Base-by-base conservation (phyloP, 768 basidiomycete genomes). In the Polyporus arcularius region DNA sequence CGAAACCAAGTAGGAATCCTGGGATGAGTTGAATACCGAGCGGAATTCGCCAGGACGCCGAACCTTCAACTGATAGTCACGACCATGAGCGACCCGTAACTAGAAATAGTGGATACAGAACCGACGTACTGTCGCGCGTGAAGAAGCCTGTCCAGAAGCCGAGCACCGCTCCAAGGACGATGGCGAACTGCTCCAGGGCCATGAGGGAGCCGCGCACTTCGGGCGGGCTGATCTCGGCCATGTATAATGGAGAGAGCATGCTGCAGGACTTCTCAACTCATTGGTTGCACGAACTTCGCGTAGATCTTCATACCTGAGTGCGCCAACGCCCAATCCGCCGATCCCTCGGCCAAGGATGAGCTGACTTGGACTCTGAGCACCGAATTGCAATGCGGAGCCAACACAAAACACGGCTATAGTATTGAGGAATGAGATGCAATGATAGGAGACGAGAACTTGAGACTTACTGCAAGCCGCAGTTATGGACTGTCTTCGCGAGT, bases 91-190 rank as follows among this genome's bases (percentile, higher is more conserved):
- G 46, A 39, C 54, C 11, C 31, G 46, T 48, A 57, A 50, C 18
- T 45, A 16, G 30, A 1, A 18, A 26, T 21, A 26, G 28, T 45
- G 26, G 52, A 48, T 18, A n/a, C 42, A 40, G 42, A 57, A 30
- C 35, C 38, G 3, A 74, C 84, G 39, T 67, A 89, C 89, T 67
- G 21, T 80, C 71, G 14, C 91, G 84, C 0, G 90, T 93, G 46
- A 83, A 67, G 68, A 89, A 94, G 0, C 91, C 92, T 4, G 83
- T 81, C 91, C 92, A 93, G 67, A 93, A 94, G 2, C 91, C 91
- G 14, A 90, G 74, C 0, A 94, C 90, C 5, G 92, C 90, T 3
- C 91, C 92, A 0, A 88, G 74, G 14, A 93, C 90, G 52, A 94
- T 94, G 18, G 88, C 84, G 45, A 92, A 80, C 60, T 93, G 91